These are phyloP conservation scores for Aphelidium insulamus DNA, from an alignment of 371 early-diverging fungal species.

Conservation along the genomic window DNA sequence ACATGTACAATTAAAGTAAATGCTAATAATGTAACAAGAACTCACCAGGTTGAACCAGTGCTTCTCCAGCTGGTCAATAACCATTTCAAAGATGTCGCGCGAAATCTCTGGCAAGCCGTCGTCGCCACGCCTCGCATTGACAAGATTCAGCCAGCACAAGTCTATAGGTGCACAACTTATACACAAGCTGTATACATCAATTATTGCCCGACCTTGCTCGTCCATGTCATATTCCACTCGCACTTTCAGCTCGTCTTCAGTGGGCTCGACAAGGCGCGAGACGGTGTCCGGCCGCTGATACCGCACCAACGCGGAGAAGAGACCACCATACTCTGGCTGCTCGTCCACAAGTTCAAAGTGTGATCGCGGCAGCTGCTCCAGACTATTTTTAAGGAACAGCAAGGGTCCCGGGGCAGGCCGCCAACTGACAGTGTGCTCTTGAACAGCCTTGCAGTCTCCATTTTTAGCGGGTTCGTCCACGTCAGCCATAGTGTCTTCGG, in stretches of 20 bases:
- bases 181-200: neutral
- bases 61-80: slow-evolving; percentile 84
- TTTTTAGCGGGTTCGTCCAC: too few relatives aligned
- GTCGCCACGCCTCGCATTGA: slow-evolving; percentile 37
- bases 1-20: neutral
- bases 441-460: too few relatives aligned
- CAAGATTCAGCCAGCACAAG: slow-evolving; percentile 40
- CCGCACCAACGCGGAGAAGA: neutral
- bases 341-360: too few relatives aligned
- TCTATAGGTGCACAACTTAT: slow-evolving; percentile 14
- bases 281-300: neutral
- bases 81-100: slow-evolving; percentile 50
- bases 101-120: slow-evolving; percentile 23
- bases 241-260: slow-evolving; percentile 51
- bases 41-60: slow-evolving; percentile 80
- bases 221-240: slow-evolving; percentile 92
- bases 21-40: slow-evolving; percentile 6
- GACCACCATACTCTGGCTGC: neutral
- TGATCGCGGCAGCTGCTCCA: too few relatives aligned
- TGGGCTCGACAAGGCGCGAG: slow-evolving; percentile 25
- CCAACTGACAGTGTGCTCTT: slow-evolving; percentile 6
- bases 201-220: slow-evolving; percentile 46
- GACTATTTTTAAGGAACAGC: neutral
- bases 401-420: slow-evolving; percentile 1
- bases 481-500: too few relatives aligned